phyloP scores from a whole-genome alignment of 2,329 filamentous ascomycete species.

The Aplosporella prunicola region DNA sequence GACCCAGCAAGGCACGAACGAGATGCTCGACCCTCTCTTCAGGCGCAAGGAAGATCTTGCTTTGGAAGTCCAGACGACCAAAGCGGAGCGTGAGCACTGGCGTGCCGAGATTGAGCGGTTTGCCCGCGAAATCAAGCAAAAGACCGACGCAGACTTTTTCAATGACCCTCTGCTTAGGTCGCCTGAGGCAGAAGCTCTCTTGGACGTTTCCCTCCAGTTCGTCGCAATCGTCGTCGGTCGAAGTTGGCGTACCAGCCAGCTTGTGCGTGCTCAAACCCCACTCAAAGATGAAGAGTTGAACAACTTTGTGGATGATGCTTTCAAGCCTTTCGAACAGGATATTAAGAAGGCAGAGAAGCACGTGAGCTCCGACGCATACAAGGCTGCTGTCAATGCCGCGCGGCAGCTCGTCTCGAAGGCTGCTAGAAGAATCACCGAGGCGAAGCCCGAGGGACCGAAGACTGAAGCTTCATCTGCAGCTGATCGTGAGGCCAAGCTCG shows the following conservation, averaged over 20 bases:
- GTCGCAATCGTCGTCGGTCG: conserved; percentile 5
- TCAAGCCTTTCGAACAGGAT: conserved; percentile 8
- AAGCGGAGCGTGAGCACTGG: conserved; percentile 20
- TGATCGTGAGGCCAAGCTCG: conserved; percentile 4
- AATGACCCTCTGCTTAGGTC: conserved; percentile 7
- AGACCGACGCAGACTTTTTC: conserved; percentile 17
- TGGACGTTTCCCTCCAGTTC: conserved; percentile 9
- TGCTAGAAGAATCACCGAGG: conserved; percentile 3
- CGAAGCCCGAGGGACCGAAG: conserved; percentile 3
- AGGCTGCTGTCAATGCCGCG: conserved; percentile 1
- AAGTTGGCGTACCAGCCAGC: conserved; percentile 5
- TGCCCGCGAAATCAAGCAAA: conserved; percentile 9
- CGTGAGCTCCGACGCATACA: conserved; percentile 7
- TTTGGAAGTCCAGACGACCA: conserved; percentile 47
- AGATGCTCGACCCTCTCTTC: conserved; percentile 81
- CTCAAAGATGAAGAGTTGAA: conserved; percentile 2
- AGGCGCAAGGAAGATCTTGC: conserved; percentile 69
- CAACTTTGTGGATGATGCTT: conserved; percentile 6
- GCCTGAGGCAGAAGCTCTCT: conserved; percentile 4
- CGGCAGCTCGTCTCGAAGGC: conserved; percentile 6
- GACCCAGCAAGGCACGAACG: conserved; percentile 86
- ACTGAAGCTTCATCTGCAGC: conserved; percentile 1
- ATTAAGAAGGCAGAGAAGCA: conserved; percentile 2
- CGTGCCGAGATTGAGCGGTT: conserved; percentile 4
- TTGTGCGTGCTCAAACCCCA: not conserved